Evolutionary conservation across 2,329 filamentous ascomycete genomes (phyloP), one percentile per base, ranked within the genome.

Genomic region (Claviceps digitariae): DNA sequence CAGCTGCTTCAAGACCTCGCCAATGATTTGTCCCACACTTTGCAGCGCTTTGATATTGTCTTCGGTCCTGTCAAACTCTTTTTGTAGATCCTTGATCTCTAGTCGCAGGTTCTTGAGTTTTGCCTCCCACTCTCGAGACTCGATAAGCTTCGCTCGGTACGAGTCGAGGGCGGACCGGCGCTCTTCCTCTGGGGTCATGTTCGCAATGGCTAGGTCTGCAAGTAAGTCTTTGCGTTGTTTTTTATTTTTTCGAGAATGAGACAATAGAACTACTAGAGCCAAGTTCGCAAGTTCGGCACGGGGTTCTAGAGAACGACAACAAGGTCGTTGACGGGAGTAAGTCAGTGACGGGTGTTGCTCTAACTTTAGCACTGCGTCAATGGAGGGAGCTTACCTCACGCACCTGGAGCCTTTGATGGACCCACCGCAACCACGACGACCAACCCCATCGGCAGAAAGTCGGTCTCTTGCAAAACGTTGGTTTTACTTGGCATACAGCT

Each of bases 41-140:
- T 98, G 93, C 65, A 98, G 76, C 60, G 93, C 93, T 77, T 98
- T 98, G 78, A 98, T 97, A 74, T 97, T 97, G 61, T 98, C 94
- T 69, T 98, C 93, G 52, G 93, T 97, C 61, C 91, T 83, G 69
- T 98, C 91, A 66, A 90, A 98, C 64, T 97, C 90, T 66, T 87
- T 90, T 68, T 95, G 89, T 53, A 97, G 73, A 56, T 86, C 89
- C 75, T 97, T 98, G 71, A 98, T 96, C 62, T 96, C 93, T 72
- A 95, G 76, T 58, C 93, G 87, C 63, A 98, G 75, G 52, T 85
- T 82, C 76, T 97, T 98, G 57, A 98, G 81, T 78, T 97, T 98
- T 51, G 91, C 86, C 72, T 98, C 94, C 90, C 90, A 97, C 78
- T 98, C 93, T 72, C 94, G 83, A 63, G 94, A 95, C 72, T 98